These are phyloP conservation scores for Drechslerella coelobrocha DNA, from an alignment of 2,329 filamentous ascomycete species.

Conservation along the genomic window DNA sequence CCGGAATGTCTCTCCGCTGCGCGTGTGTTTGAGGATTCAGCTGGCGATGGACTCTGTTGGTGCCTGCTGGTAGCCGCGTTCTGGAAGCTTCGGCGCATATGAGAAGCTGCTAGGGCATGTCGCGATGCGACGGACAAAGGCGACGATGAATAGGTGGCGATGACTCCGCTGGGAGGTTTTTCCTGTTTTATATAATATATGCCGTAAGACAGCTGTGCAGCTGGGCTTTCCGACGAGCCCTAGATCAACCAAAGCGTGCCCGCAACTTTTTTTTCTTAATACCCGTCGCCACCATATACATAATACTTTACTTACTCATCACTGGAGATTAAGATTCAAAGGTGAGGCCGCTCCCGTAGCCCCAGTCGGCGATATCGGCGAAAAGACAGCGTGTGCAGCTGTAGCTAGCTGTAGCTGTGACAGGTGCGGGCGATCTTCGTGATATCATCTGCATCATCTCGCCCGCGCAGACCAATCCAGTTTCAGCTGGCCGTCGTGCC, in stretches of 20 bases:
- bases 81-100: conserved; percentile 27
- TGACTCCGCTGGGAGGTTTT: too few relatives aligned
- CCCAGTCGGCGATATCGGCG: background rate
- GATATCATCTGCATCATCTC: conserved; percentile 1
- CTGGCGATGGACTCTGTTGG: background rate
- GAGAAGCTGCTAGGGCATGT: too few relatives aligned
- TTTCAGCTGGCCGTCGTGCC: background rate
- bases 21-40: conserved; percentile 5
- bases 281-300: too few relatives aligned
- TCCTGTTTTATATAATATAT: too few relatives aligned
- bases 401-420: background rate
- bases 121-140: background rate
- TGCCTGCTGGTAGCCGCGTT: conserved; percentile 10
- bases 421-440: background rate
- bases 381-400: background rate
- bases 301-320: too few relatives aligned
- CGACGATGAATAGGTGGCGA: background rate
- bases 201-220: too few relatives aligned
- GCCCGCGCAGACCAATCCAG: background rate
- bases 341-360: background rate
- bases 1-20: background rate
- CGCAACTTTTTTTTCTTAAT: background rate
- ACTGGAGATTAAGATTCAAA: too few relatives aligned
- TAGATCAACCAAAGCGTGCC: background rate
- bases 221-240: too few relatives aligned